Base-by-base conservation (phyloP, 192 early-diverging fungal species). In the Backusella sp. region DNA sequence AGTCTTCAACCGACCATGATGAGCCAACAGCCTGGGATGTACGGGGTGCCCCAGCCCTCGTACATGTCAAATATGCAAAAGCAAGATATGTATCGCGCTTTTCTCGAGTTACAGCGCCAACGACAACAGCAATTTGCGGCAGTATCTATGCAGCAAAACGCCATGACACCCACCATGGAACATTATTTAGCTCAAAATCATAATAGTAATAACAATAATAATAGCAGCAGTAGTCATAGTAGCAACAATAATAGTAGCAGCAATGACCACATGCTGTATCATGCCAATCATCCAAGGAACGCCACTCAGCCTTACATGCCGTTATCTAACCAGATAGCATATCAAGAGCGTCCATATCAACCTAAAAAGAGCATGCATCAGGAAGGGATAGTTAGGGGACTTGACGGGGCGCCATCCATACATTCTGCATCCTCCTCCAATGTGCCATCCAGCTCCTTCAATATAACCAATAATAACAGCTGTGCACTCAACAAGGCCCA, bases 401-500 rank as follows among this genome's bases (percentile, higher is more conserved):
- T 62, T 12, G 56, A 62, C 26, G 26, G 26, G 11, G 2, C 56
- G 9, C 12, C 26, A 62, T n/a, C 42, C 42, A 56, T 12, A 23
- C 53, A 56, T 56, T 56, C 53, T 21, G 14, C 67, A n/a, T 39
- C 68, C 4, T 35, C 67, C 0, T 35, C 67, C 0, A 35, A 19
- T 3, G 11, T n/a, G 11, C 23, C 67, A 23, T 41, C 68, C 1
- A 41, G 37, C 8, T 69, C 68, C 23, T 62, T 28, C 26, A 62
- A 62, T 28, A 69, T 69, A 41, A 23, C 68, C 6, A 69, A 69
- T 37, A 69, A 37, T 37, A 69, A 69, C 35, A 69, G 68, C n/a
- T 69, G 68, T 69, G 68, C 68, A 12, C 80, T 92, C n/a, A 92
- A 92, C 84, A 92, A 92, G 80, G 91, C 91, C n/a, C 90, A 87